Percentiles rank a stretch among this genome's conserved stretches.
phyloP scores from a whole-genome alignment of 2,329 filamentous ascomycete genomes.

The Botrytis pseudocinerea region DNA sequence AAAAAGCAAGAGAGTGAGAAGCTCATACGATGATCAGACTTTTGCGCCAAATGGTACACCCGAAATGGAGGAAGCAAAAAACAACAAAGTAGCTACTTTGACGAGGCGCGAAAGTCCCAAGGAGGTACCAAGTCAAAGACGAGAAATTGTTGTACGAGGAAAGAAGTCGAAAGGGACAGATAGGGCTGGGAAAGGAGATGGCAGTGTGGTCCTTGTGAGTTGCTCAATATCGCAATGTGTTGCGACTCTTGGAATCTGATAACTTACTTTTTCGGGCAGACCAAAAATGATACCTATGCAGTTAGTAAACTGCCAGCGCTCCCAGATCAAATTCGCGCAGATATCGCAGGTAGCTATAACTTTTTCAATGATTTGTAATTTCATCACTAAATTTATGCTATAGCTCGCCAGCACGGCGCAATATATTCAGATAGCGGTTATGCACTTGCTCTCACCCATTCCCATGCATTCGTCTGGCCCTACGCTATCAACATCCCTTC shows the following conservation, averaged over 20 bases:
- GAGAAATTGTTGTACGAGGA: constrained; percentile 59
- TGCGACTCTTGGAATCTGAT: constrained; percentile 15
- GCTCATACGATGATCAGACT: constrained; percentile 58
- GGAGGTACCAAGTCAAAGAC: constrained; percentile 34
- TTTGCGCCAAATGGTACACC: constrained; percentile 50
- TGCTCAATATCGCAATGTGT: neutral
- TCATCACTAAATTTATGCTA: constrained; percentile 23
- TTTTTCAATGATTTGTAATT: constrained; percentile 27
- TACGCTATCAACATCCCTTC: constrained; percentile 70
- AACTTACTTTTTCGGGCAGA: constrained; percentile 50
- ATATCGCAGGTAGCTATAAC: constrained; percentile 60
- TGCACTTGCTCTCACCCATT: constrained; percentile 76
- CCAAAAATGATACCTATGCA: constrained; percentile 79
- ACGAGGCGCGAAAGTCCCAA: constrained; percentile 42
- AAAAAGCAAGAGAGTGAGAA: constrained; percentile 63
- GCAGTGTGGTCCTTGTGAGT: constrained; percentile 64
- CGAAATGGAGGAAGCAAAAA: constrained; percentile 59
- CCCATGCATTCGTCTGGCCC: constrained; percentile 86
- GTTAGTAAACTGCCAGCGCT: constrained; percentile 83
- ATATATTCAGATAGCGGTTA: constrained; percentile 68
- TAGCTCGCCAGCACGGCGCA: constrained; percentile 65
- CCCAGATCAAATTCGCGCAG: constrained; percentile 71
- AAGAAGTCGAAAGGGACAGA: constrained; percentile 65
- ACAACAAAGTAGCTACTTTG: constrained; percentile 47
- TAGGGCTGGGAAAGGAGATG: constrained; percentile 68